These are phyloP conservation scores for Marvania coccoides DNA, from an alignment of 139 green algal species.

Conservation along the genomic window DNA sequence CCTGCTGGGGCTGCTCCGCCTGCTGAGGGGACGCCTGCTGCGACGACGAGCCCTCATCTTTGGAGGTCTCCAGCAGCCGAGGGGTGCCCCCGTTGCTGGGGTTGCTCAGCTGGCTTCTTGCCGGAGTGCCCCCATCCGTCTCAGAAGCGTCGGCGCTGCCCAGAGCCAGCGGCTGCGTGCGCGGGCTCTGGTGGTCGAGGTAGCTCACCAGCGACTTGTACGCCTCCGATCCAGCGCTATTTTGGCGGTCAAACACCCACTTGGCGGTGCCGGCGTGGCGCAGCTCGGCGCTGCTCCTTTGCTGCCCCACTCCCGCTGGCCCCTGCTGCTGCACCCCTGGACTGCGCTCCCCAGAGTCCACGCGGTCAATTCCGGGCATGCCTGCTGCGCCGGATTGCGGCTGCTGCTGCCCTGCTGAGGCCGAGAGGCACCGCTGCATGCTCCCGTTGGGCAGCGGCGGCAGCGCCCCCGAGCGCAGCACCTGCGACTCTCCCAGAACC, in stretches of 20 bases:
- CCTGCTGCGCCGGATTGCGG: background rate
- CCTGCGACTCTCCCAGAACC: background rate
- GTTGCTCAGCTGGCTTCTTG: background rate
- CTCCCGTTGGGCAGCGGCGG: background rate
- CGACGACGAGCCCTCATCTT: no score
- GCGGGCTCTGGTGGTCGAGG: background rate
- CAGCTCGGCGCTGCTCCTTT: background rate
- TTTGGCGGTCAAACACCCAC: constrained; percentile 23
- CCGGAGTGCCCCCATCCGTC: background rate
- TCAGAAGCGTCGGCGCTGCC: background rate
- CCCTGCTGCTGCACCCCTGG: background rate
- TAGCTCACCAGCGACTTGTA: background rate
- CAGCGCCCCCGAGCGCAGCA: background rate
- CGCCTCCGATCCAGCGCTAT: constrained; percentile 4
- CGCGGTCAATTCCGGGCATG: background rate
- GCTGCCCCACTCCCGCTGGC: background rate
- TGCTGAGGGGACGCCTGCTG: background rate
- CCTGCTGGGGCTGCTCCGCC: background rate
- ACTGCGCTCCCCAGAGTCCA: no score
- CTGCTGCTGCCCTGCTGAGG: background rate
- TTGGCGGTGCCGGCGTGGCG: constrained; percentile 14
- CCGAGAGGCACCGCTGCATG: background rate
- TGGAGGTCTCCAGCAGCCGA: background rate
- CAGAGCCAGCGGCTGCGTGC: background rate
- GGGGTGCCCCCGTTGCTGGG: background rate